phyloP scores from a whole-genome alignment of 371 early-diverging fungal species.

The Mucor indicus region DNA sequence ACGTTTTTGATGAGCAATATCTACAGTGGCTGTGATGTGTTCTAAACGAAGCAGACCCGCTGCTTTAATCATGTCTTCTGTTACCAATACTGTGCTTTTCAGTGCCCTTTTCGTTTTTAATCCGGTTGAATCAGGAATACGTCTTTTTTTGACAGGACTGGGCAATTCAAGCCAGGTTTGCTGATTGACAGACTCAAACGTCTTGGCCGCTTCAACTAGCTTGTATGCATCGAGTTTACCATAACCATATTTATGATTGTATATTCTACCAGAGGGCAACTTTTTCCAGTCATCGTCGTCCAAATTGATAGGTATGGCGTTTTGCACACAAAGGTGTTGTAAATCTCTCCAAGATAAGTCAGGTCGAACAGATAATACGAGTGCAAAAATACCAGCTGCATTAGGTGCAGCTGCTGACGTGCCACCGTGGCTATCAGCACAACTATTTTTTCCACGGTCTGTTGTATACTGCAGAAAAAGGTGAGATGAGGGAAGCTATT shows the following conservation, averaged over 20 bases:
- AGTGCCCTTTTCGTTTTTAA: slow-evolving; percentile 31
- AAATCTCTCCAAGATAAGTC: slow-evolving; percentile 93
- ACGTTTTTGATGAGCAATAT: slow-evolving; percentile 74
- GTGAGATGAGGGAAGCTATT: too few species aligned
- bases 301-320: slow-evolving; percentile 72
- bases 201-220: slow-evolving; percentile 79
- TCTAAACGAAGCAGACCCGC: slow-evolving; percentile 68
- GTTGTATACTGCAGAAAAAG: slow-evolving; percentile 70
- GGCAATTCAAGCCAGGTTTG: slow-evolving; percentile 58
- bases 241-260: slow-evolving; percentile 89
- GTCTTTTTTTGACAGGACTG: slow-evolving; percentile 38
- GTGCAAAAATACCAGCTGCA: slow-evolving; percentile 90
- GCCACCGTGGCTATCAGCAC: slow-evolving; percentile 84
- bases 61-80: slow-evolving; percentile 43
- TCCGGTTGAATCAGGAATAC: slow-evolving; percentile 55
- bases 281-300: slow-evolving; percentile 62
- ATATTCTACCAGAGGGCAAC: slow-evolving; percentile 65
- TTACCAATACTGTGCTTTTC: slow-evolving; percentile 40
- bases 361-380: slow-evolving; percentile 82
- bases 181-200: slow-evolving; percentile 57
- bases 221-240: slow-evolving; percentile 86
- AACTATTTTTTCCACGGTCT: slow-evolving; percentile 67
- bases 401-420: slow-evolving; percentile 98
- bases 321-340: slow-evolving; percentile 78
- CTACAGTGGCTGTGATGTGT: slow-evolving; percentile 85